Evolutionary conservation across 805 yeast genomes (phyloP), one percentile per base, ranked within the genome.

Genomic region (Starmera dryadoides): DNA sequence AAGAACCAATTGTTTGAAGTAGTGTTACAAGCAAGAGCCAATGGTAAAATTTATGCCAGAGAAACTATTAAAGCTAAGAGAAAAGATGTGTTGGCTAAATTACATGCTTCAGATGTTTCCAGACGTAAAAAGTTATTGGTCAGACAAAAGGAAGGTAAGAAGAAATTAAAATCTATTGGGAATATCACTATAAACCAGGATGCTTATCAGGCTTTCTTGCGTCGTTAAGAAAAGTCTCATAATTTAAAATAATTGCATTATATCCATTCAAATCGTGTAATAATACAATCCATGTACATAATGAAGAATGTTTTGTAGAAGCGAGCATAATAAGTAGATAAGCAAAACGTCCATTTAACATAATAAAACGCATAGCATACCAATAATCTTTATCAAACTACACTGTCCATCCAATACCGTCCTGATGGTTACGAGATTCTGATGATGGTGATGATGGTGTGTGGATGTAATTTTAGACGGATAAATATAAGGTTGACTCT

Each of bases 61-160:
- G 96, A 91, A 54, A 89, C 97, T 0, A 85, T 93, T 46, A 86
- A 86, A 58, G 98, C 98, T 6, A 77, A 86, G 56, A 69, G 96
- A 43, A 91, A 91, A 62, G 98, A 91, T 61, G 98, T 91, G n/a
- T 69, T 93, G 40, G 95, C 93, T 22, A 85, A 79, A 54, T 65
- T 93, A 43, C 98, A 91, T 60, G 98, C 98, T 0, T 80, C 96
- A 16, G 98, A 91, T 66, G 76, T 89, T 26, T 75, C 94, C 0
- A 73, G 98, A 64, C 72, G 96, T 45, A 88, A 88, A 68, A 91
- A 91, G 62, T 70, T 91, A 48, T 66, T 91, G 38, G 86, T 74
- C 40, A 82, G 84, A 51, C 98, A 91, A 55, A 91, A 89, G 59
- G 96, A 86, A 55, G 98, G 98, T 30, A 93, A 93, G 63, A 86